These are phyloP conservation scores for Xanthoceras sorbifolium DNA, from an alignment of 345 rosid genomes.

Conservation along the genomic window DNA sequence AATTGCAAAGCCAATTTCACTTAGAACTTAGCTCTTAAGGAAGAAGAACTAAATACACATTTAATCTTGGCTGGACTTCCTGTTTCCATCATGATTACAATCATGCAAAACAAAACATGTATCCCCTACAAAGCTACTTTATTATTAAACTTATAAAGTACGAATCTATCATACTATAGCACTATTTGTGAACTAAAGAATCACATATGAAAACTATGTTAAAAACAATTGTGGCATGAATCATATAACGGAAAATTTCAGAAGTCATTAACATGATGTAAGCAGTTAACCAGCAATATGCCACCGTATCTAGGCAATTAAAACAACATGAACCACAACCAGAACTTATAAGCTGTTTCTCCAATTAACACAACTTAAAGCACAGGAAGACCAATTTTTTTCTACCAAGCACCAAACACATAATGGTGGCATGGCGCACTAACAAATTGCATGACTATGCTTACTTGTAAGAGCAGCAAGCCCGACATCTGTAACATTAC, in stretches of 20 bases:
- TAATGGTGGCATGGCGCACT: not conserved
- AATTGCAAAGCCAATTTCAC: not conserved
- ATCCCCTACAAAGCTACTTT: not conserved
- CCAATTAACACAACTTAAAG: not conserved
- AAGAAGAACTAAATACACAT: not conserved
- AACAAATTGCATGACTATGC: constrained; percentile 15
- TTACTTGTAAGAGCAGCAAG: constrained; percentile 58
- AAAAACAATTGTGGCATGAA: not conserved
- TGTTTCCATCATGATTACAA: not conserved
- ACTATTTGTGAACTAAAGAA: not conserved
- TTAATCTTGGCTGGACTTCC: not conserved
- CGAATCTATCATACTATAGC: not conserved
- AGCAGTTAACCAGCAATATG: not conserved
- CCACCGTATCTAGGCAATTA: not conserved
- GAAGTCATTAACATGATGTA: not conserved
- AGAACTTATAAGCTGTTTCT: not conserved
- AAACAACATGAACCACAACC: not conserved
- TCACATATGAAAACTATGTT: not conserved
- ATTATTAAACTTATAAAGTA: not conserved
- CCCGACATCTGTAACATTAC: constrained; percentile 56
- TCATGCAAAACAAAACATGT: not conserved
- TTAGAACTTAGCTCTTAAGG: not conserved
- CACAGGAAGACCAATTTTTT: not conserved
- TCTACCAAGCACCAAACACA: not conserved
- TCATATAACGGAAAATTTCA: not conserved